These are phyloP conservation scores for Xylariaceae sp. DNA, from an alignment of 2,329 filamentous ascomycete genomes.

Conservation along the genomic window DNA sequence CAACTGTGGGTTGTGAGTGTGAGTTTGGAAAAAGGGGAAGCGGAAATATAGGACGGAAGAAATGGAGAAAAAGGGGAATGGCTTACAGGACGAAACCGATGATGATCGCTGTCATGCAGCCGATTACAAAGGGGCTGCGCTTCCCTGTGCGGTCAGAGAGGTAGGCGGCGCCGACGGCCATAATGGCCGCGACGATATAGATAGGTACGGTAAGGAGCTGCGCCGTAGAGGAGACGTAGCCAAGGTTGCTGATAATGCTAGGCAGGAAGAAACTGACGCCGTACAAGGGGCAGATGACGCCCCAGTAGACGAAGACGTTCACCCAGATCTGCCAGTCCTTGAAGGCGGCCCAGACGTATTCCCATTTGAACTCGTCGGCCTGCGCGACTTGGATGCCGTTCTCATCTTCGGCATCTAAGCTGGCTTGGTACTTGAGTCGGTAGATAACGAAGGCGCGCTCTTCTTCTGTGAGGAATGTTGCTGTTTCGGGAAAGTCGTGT, in stretches of 20 bases:
- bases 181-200: conserved; percentile 58
- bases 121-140: conserved; percentile 51
- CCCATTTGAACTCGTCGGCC: conserved; percentile 70
- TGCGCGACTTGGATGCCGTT: conserved; percentile 44
- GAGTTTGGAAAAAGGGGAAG: neutral
- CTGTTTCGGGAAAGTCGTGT: conserved; percentile 76
- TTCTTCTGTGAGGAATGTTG: conserved; percentile 64
- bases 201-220: conserved; percentile 60
- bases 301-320: conserved; percentile 58
- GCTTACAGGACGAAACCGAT: conserved; percentile 52
- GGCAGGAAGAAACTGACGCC: conserved; percentile 57
- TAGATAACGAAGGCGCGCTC: conserved; percentile 67
- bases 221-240: conserved; percentile 52
- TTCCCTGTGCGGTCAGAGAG: conserved; percentile 50
- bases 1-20: conserved; percentile 44
- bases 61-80: neutral
- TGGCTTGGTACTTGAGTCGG: conserved; percentile 60
- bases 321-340: conserved; percentile 75
- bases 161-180: conserved; percentile 50
- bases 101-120: conserved; percentile 48
- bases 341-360: conserved; percentile 66
- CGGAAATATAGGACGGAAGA: too few species aligned
- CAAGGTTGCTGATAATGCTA: conserved; percentile 56
- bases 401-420: conserved; percentile 41
- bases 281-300: conserved; percentile 54